Conservation (phyloP, 768 basidiomycete genomes). For the Hericium rajendrae region DNA sequence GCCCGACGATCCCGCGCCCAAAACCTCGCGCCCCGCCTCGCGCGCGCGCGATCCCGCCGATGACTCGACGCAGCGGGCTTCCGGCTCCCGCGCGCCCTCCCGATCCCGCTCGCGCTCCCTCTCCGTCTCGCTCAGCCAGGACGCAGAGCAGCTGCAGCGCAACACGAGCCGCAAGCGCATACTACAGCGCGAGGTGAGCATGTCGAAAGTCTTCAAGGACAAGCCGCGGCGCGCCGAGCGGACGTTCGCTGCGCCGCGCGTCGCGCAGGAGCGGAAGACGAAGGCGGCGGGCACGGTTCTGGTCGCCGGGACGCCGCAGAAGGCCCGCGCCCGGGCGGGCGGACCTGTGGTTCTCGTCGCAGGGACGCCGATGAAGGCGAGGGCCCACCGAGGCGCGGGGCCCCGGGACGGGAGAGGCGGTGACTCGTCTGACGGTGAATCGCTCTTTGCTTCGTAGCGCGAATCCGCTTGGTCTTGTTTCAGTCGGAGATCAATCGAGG, state of each 20-base stretch:
- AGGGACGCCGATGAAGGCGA: background rate
- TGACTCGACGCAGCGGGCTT: slow-evolving; percentile 30
- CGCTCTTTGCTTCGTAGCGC: too few relatives aligned
- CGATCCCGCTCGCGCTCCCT: slow-evolving; percentile 28
- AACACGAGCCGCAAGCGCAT: slow-evolving; percentile 36
- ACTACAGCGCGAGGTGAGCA: slow-evolving; percentile 63
- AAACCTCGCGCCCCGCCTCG: background rate
- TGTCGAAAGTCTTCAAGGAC: slow-evolving; percentile 54
- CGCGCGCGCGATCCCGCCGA: background rate
- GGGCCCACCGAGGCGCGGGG: background rate
- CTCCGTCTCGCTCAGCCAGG: slow-evolving; percentile 62
- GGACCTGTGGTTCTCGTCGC: slow-evolving; percentile 5
- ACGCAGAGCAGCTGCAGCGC: slow-evolving; percentile 34
- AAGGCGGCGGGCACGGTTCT: slow-evolving; percentile 4
- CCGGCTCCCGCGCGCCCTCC: slow-evolving; percentile 33
- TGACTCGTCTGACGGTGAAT: background rate
- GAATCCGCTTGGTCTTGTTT: too few relatives aligned
- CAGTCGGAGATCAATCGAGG: too few relatives aligned
- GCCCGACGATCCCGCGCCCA: background rate
- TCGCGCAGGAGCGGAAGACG: slow-evolving; percentile 10
- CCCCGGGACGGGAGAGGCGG: background rate
- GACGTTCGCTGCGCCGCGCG: slow-evolving; percentile 1
- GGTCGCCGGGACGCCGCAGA: slow-evolving; percentile 20
- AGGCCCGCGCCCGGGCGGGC: background rate
- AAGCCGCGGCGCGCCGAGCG: slow-evolving; percentile 17